Base-by-base conservation (phyloP, 2,329 filamentous ascomycete genomes). In the Graphiopsis chlorocephala region DNA sequence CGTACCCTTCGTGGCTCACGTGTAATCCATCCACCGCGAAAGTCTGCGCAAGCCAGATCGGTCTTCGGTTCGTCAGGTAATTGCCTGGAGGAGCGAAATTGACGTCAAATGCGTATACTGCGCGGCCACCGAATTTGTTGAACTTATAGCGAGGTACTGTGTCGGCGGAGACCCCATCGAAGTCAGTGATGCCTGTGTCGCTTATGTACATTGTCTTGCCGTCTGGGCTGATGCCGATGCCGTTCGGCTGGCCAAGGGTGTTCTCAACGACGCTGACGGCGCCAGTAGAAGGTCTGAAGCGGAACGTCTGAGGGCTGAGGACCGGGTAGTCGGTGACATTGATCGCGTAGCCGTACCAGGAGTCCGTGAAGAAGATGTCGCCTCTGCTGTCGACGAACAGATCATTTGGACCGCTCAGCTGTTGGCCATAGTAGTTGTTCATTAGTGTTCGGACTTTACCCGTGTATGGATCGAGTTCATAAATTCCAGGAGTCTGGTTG, bases 301-400 rank as follows among this genome's bases (percentile, higher is more conserved):
- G 76, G 69, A 82, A 83, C 3, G 70, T 75, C 14, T 71, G 74
- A 28, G 66, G 58, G n/a, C 61, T 45, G 14, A 58, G 62, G 8
- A 67, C 67, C 3, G 69, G 69, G 26, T 67, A 64, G 3, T 50
- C 35, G 3, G 69, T 68, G 8, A 69, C 68, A 33, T 68, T 68
- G 60, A 69, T 66, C 48, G 53, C 61, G 31, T 66, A 69, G 23
- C 66, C 66, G 47, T 69, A 69, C 59, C 63, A 53, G 6, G 79
- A 77, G 68, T 83, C 81, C 1, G 81, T 83, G 72, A 84, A 83
- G 78, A 80, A 83, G 47, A 84, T 74, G 60, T 83, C 78, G 50
- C 79, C 80, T 1, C 77, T 78, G 12, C 72, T 69, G 31, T 80
- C 76, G 56, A 81, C 76, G 56, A 77, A 73, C 7, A 78, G 72